Conservation (phyloP, 2,329 filamentous ascomycete species). For the Pseudogymnoascus sp. region DNA sequence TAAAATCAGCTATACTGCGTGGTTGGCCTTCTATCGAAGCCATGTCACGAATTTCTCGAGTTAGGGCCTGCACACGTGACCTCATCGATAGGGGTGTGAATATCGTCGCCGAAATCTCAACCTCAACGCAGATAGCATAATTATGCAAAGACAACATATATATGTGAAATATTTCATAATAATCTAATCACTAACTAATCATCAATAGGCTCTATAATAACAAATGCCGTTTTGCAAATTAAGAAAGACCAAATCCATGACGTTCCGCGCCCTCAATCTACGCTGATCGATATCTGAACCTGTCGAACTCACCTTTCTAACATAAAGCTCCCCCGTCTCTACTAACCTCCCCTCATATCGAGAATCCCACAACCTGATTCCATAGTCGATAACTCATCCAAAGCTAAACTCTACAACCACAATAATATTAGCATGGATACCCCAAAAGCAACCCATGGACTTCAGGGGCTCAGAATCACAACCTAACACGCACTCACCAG, state of each 20-base stretch:
- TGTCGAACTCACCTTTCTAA: background rate
- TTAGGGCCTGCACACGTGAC: background rate
- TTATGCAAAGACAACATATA: background rate
- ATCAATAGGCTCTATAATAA: background rate
- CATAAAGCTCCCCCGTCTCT: background rate
- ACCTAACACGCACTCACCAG: constrained; percentile 21
- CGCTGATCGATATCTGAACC: background rate
- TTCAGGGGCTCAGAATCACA: background rate
- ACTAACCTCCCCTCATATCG: background rate
- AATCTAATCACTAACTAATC: background rate
- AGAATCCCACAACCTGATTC: background rate
- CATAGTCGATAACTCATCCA: background rate
- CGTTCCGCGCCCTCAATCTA: background rate
- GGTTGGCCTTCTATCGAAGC: background rate
- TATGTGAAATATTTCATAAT: background rate
- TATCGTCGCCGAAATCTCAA: background rate
- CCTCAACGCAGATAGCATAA: background rate
- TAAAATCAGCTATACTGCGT: background rate
- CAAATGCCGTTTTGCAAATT: background rate
- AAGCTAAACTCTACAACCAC: background rate
- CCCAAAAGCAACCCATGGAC: background rate
- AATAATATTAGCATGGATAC: background rate
- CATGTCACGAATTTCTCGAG: background rate
- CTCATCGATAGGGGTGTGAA: background rate
- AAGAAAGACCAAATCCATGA: background rate